phyloP scores from a whole-genome alignment of 352 stramenopile genomes.

The Phytophthora pini region DNA sequence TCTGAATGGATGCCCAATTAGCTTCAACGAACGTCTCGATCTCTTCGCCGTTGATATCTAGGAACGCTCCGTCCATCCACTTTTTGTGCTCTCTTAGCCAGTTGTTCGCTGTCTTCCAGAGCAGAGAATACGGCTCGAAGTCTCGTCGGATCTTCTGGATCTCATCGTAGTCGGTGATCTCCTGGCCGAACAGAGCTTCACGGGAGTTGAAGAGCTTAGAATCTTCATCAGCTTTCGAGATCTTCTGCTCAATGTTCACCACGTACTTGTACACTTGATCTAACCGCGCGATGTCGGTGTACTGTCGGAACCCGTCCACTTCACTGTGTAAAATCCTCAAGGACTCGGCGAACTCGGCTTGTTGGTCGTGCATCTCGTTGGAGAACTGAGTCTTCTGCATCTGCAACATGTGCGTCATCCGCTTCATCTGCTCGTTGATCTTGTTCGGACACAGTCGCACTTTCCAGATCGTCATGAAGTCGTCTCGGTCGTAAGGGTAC shows the following conservation, averaged over 20 bases:
- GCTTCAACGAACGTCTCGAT: slow-evolving; percentile 91
- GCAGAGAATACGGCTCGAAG: slow-evolving; percentile 95
- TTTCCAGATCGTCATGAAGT: slow-evolving; percentile 92
- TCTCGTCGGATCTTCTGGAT: slow-evolving; percentile 90
- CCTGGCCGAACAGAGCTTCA: slow-evolving; percentile 87
- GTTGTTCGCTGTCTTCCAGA: slow-evolving; percentile 93
- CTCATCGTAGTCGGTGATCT: slow-evolving; percentile 92
- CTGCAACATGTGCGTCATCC: slow-evolving; percentile 79
- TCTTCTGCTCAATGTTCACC: slow-evolving; percentile 87
- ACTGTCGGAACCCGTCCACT: slow-evolving; percentile 86
- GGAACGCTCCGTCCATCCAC: slow-evolving; percentile 93
- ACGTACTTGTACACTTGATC: slow-evolving; percentile 91
- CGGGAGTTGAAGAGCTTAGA: slow-evolving; percentile 92
- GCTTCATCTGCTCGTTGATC: slow-evolving; percentile 88
- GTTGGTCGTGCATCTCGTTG: slow-evolving; percentile 93
- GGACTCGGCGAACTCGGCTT: slow-evolving; percentile 90
- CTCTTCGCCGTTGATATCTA: slow-evolving; percentile 91
- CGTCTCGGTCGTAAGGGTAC: slow-evolving; percentile 86
- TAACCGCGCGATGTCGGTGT: slow-evolving; percentile 86
- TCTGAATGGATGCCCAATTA: slow-evolving; percentile 88
- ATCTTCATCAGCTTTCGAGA: slow-evolving; percentile 90
- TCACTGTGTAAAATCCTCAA: slow-evolving; percentile 89
- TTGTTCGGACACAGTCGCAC: slow-evolving; percentile 89
- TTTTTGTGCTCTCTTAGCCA: slow-evolving; percentile 93
- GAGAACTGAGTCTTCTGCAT: slow-evolving; percentile 89